Conservation (phyloP, 768 basidiomycete species). For the Naganishia friedmannii region DNA sequence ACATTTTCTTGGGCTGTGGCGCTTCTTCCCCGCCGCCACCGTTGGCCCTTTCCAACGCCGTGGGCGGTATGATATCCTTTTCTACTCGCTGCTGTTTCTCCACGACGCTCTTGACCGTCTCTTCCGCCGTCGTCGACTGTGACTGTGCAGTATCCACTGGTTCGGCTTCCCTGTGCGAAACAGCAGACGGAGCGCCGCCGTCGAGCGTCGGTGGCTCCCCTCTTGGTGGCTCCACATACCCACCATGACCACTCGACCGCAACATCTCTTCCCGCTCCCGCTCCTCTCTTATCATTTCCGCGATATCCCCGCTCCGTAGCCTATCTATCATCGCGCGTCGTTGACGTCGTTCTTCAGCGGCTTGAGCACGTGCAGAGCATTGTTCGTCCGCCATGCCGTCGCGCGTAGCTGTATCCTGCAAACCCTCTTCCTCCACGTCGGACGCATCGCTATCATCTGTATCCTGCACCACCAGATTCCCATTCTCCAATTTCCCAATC, state of each 20-base stretch:
- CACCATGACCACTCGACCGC: neutral
- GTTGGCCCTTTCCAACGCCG: neutral
- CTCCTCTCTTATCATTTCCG: slow-evolving; percentile 28
- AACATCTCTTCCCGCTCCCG: slow-evolving; percentile 4
- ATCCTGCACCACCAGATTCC: slow-evolving; percentile 28
- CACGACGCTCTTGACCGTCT: neutral
- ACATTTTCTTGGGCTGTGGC: slow-evolving; percentile 22
- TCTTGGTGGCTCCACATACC: slow-evolving; percentile 10
- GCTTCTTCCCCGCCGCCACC: neutral
- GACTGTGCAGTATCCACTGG: neutral
- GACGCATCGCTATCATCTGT: slow-evolving; percentile 27
- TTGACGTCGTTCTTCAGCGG: slow-evolving; percentile 5
- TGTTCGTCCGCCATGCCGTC: neutral
- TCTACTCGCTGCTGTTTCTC: neutral
- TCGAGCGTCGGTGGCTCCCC: slow-evolving; percentile 11
- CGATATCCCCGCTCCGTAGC: slow-evolving; percentile 19
- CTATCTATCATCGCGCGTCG: slow-evolving; percentile 18
- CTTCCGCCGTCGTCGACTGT: neutral
- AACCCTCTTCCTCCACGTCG: neutral
- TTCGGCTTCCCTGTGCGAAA: neutral
- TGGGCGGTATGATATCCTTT: neutral
- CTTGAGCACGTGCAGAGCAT: neutral
- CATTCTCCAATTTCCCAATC: slow-evolving; percentile 33
- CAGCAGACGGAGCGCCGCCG: neutral
- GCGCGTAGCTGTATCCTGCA: no score